Evolutionary conservation across 2,329 filamentous ascomycete genomes (phyloP).

Genomic region (Stemphylium vesicarium): DNA sequence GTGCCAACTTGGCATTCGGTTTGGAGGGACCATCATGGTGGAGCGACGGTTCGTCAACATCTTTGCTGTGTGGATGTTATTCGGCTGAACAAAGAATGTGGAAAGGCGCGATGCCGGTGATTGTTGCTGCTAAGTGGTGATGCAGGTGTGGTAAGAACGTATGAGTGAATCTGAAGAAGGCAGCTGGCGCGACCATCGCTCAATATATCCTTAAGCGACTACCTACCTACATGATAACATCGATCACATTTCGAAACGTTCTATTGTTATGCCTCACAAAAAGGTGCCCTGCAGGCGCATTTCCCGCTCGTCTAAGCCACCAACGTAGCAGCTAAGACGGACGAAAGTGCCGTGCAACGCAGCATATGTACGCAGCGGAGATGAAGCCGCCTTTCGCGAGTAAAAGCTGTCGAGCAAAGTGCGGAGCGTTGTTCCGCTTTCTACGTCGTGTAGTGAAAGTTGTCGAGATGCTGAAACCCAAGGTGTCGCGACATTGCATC

Average conservation of each 20-base stretch:
- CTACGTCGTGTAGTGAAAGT: constrained; percentile 11
- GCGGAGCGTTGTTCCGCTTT: constrained; percentile 26
- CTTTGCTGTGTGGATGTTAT: constrained; percentile 2
- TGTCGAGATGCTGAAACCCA: constrained; percentile 25
- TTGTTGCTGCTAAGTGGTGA: neutral
- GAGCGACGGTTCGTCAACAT: constrained; percentile 48
- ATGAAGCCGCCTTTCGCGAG: constrained; percentile 10
- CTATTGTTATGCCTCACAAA: constrained; percentile 29
- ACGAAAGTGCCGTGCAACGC: constrained; percentile 19
- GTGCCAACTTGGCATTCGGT: constrained; percentile 34
- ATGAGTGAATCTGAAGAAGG: neutral
- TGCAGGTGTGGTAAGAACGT: neutral
- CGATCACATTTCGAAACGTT: constrained; percentile 32
- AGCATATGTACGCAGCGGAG: constrained; percentile 2
- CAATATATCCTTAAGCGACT: constrained; percentile 24
- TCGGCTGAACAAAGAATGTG: neutral
- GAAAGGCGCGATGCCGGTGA: neutral
- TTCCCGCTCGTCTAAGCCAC: constrained; percentile 30
- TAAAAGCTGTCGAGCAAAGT: constrained; percentile 5
- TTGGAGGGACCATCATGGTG: constrained; percentile 41
- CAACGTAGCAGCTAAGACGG: constrained; percentile 19
- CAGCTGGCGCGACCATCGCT: constrained; percentile 11
- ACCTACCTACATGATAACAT: constrained; percentile 12
- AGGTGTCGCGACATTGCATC: constrained; percentile 17
- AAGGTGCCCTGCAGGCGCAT: constrained; percentile 14